Conservation (phyloP, 2,329 filamentous ascomycete genomes). For the Lecanicillium sp. region DNA sequence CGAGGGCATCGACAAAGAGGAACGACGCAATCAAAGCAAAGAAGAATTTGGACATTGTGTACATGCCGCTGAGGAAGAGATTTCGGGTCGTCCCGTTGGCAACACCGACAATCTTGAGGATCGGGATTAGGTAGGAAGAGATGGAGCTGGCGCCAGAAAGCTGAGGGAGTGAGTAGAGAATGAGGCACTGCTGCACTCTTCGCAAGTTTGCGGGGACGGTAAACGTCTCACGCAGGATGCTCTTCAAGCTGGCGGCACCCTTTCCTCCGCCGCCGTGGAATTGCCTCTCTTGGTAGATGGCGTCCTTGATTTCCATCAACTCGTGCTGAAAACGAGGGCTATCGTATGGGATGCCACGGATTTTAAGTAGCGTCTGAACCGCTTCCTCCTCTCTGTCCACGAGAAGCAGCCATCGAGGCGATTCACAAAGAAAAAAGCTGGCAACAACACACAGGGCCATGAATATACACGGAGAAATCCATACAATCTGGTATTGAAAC, state of each 20-base stretch:
- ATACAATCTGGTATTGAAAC: conserved; percentile 21
- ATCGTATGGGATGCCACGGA: conserved; percentile 18
- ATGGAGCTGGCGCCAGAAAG: conserved; percentile 36
- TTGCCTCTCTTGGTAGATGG: conserved; percentile 12
- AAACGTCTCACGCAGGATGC: conserved; percentile 27
- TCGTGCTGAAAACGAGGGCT: conserved; percentile 17
- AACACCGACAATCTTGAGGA: conserved; percentile 29
- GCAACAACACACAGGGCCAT: conserved; percentile 16
- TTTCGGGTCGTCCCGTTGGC: conserved; percentile 18
- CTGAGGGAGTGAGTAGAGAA: conserved; percentile 31
- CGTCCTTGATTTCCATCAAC: conserved; percentile 20
- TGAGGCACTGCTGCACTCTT: conserved; percentile 28
- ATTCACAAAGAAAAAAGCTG: conserved; percentile 27
- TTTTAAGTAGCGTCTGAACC: conserved; percentile 9
- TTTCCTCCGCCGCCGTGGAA: conserved; percentile 8
- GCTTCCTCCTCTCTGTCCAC: conserved; percentile 20
- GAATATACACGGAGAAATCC: conserved; percentile 16
- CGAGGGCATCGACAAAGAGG: conserved; percentile 35
- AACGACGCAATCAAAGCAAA: conserved; percentile 32
- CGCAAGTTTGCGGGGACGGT: conserved; percentile 28
- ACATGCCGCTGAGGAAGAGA: conserved; percentile 33
- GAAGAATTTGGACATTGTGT: conserved; percentile 33
- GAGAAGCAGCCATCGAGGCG: conserved; percentile 27
- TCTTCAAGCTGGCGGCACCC: conserved; percentile 10
- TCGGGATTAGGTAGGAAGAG: conserved; percentile 34